Base-by-base conservation (phyloP, 768 basidiomycete species). In the Pleurotus giganteus region DNA sequence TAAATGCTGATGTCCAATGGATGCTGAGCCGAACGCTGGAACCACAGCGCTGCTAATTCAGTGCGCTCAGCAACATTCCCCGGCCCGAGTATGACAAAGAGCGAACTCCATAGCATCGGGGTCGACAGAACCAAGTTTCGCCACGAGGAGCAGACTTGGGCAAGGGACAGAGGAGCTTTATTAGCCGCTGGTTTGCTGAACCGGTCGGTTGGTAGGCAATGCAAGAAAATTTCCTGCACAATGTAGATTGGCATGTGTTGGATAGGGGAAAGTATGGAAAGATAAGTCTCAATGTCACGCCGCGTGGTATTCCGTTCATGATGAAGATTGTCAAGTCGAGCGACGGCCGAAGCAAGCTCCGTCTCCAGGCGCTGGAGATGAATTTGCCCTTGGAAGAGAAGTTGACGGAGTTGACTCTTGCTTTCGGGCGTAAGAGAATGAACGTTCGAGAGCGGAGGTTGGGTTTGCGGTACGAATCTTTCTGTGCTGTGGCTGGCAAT, bases 81-180 rank as follows among this genome's bases (percentile, higher is more conserved):
- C 21, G 60, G 55, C 12, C 17, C 23, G 2, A 64, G 49, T 23
- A 61, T 32, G 23, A 65, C 32, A 23, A 61, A 57, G 3, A 67
- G 47, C 2, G 64, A 63, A 34, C 21, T 54, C 65, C 66, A 67
- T 19, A 67, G 59, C 21, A 28, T 46, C 1, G 65, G 65, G 4
- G 61, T 59, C n/a, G 56, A 24, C 8, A 66, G 37, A 2, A 59
- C 61, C 1, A 62, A 58, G 19, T 43, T 47, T 17, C 66, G 37
- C 66, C 66, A 67, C 2, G 57, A 26, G 26, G 58, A 56, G 52
- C 60, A 67, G 26, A 67, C 52, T 39, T 66, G 66, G 31, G 58
- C 56, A 11, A 67, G 55, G 45, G 64, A 36, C 26, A 66, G 58
- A 27, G 66, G 66, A 7, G 63, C 66, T 31, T 45, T 39, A 11